Conservation (phyloP, 345 rosid genomes). For the Hevea brasiliensis region DNA sequence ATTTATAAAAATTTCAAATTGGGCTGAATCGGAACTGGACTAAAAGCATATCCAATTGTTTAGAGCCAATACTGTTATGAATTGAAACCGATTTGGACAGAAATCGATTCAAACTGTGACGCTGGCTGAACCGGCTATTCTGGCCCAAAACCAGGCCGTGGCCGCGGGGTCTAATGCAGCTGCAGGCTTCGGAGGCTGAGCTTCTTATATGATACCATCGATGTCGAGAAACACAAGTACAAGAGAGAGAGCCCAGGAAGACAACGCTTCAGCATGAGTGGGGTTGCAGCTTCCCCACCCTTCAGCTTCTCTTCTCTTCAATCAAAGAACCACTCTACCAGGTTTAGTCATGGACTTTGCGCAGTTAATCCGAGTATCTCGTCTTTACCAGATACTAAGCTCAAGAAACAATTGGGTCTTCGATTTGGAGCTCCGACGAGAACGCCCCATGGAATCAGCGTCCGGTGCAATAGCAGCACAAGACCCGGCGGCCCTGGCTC, state of each 20-base stretch:
- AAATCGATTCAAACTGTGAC: no score
- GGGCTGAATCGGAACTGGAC: no score
- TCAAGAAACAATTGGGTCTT: slow-evolving; percentile 2
- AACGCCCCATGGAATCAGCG: background rate
- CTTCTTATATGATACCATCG: background rate
- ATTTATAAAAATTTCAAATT: no score
- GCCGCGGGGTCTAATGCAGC: no score
- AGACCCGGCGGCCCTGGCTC: slow-evolving; percentile 21
- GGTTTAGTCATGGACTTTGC: background rate
- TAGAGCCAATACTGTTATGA: no score
- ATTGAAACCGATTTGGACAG: no score
- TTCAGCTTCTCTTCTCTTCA: slow-evolving; percentile 5
- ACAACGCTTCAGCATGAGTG: slow-evolving; percentile 14
- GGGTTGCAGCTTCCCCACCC: slow-evolving; percentile 10
- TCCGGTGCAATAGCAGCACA: slow-evolving; percentile 20
- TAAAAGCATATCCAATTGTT: no score
- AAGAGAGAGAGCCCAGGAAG: background rate
- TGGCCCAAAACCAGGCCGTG: no score
- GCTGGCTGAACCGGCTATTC: no score
- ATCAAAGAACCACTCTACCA: slow-evolving; percentile 3
- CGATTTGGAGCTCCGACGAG: background rate
- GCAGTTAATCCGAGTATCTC: slow-evolving; percentile 6
- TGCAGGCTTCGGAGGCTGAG: no score
- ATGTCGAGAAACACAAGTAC: background rate
- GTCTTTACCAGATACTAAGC: background rate